Evolutionary conservation across 208 protist genomes (phyloP).

Genomic region (Crithidia expoeki): DNA sequence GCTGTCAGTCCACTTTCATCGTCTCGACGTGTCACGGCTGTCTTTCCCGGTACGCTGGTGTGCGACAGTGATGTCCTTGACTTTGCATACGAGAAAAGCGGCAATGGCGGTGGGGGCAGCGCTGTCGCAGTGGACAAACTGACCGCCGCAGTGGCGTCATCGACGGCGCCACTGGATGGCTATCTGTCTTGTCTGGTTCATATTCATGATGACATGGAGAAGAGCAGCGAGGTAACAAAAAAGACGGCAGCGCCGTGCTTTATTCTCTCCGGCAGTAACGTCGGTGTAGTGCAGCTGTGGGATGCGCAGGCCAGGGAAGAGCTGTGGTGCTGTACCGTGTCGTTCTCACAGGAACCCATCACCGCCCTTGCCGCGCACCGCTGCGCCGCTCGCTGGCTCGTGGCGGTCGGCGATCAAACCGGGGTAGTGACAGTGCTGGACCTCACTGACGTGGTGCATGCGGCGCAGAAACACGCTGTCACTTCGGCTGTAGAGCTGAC

Average conservation of each 20-base stretch:
- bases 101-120: not conserved
- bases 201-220: not conserved
- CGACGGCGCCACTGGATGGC: conserved; percentile 14
- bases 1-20: too few relatives aligned
- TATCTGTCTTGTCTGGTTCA: conserved; percentile 37
- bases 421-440: conserved; percentile 63
- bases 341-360: conserved; percentile 57
- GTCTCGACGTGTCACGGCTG: conserved; percentile 23
- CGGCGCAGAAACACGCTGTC: conserved; percentile 11
- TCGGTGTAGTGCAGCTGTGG: conserved; percentile 87
- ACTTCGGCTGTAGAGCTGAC: not conserved
- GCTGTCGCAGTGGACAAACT: not conserved
- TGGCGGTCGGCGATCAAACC: conserved; percentile 58
- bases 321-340: conserved; percentile 68
- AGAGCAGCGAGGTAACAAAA: not conserved
- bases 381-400: conserved; percentile 17
- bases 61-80: not conserved
- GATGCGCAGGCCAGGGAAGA: conserved; percentile 58
- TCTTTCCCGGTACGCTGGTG: conserved; percentile 54
- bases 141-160: not conserved
- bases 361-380: conserved; percentile 39
- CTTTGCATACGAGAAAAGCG: conserved; percentile 28
- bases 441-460: conserved; percentile 37
- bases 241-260: conserved; percentile 5
- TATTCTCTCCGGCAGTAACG: conserved; percentile 70